Base-by-base conservation (phyloP, 2,329 filamentous ascomycete genomes). In the Cercospora janseana region DNA sequence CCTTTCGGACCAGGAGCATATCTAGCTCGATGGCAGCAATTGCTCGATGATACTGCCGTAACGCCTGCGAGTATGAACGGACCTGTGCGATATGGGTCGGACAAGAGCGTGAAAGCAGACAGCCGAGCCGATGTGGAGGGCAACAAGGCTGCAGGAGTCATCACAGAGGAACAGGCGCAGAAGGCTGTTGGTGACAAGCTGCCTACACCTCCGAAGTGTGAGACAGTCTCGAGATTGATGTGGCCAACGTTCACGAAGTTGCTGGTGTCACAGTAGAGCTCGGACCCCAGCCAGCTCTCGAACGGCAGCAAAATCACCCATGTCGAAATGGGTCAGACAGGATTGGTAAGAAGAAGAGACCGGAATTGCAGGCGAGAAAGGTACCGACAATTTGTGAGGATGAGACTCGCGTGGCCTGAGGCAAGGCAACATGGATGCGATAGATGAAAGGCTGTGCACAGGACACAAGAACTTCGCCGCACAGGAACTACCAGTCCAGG, bases 1-100 rank as follows among this genome's bases (percentile, higher is more conserved):
- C 77, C 78, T 46, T 75, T 75, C 18, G 86, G 86, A 0, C 86
- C 87, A 0, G 87, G 87, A 1, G 79, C 86, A 38, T 91, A 86
- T 63, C 77, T 90, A 18, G 76, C 80, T 1, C 78, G 82, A 42
- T 91, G 87, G 87, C 84, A 89, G 64, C 73, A 79, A 1, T 72
- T 90, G 5, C 72, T 91, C 3, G 83, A 90, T 63, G 72, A 76
- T n/a, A 87, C 87, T 0, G 66, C 76, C 37, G 82, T 91, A 54
- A 86, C 85, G 1, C 85, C 87, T 0, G 75, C 71, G 0, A 73
- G 70, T 1, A 66, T 73, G 1, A 38, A 62, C 16, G 83, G 84
- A 0, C 70, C 73, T 1, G 66, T 84, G 0, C 74, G 85, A 0
- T 67, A 58, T 29, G 67, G 67, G 1, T 59, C 58, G 15, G 67